These are phyloP conservation scores for Setaria viridis DNA, from an alignment of 202 grass and related monocot genomes.

Conservation along the genomic window DNA sequence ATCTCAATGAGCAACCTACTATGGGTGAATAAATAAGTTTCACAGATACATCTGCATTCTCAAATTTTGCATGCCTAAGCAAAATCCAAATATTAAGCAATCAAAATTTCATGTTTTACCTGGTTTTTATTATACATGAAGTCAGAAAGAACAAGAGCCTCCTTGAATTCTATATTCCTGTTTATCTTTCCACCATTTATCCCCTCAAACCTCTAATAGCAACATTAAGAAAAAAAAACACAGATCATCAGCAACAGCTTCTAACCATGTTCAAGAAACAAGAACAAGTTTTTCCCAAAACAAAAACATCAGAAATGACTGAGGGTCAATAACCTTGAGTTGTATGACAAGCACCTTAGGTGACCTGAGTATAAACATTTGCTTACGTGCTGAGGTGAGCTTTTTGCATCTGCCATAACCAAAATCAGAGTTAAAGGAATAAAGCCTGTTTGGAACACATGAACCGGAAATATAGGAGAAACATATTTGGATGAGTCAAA, in stretches of 20 bases:
- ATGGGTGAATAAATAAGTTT: slow-evolving; percentile 26
- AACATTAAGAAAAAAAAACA: slow-evolving; percentile 27
- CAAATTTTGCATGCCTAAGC: slow-evolving; percentile 9
- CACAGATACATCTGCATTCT: slow-evolving; percentile 5
- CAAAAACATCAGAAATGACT: slow-evolving; percentile 23
- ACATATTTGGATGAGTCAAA: not conserved
- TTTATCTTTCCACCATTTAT: slow-evolving; percentile 96
- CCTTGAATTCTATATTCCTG: slow-evolving; percentile 89
- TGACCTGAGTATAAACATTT: slow-evolving; percentile 89
- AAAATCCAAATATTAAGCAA: slow-evolving; percentile 13
- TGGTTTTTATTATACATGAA: slow-evolving; percentile 83
- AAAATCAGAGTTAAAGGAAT: slow-evolving; percentile 29
- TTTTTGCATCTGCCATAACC: slow-evolving; percentile 81
- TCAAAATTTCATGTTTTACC: slow-evolving; percentile 52
- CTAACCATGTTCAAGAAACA: slow-evolving; percentile 39
- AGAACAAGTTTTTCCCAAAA: slow-evolving; percentile 4
- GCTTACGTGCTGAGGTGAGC: slow-evolving; percentile 86
- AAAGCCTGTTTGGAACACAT: not conserved
- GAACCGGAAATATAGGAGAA: slow-evolving; percentile 8
- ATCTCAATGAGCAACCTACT: slow-evolving; percentile 17
- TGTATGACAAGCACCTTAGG: slow-evolving; percentile 98
- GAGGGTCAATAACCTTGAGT: slow-evolving; percentile 71
- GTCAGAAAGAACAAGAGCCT: slow-evolving; percentile 77
- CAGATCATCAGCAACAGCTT: slow-evolving; percentile 38
- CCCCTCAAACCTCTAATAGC: slow-evolving; percentile 90